These are phyloP conservation scores for Penicillium oxalicum DNA, from an alignment of 2,329 filamentous ascomycete species.

Conservation along the genomic window DNA sequence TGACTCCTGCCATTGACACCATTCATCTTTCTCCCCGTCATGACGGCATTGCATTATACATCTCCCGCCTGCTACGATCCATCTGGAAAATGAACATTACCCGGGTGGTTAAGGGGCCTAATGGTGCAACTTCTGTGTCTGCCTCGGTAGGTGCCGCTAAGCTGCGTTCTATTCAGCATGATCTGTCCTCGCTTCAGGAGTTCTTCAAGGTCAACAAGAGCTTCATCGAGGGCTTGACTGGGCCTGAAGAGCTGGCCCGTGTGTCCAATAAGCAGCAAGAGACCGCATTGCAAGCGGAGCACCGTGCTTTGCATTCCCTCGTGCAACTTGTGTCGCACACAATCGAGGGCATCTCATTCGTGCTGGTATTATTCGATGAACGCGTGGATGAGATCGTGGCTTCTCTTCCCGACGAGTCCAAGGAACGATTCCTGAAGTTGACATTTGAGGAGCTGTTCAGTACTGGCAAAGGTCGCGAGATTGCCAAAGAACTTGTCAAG, in stretches of 20 bases:
- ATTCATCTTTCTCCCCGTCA: constrained; percentile 85
- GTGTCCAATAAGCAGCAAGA: constrained; percentile 82
- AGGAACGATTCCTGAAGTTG: constrained; percentile 64
- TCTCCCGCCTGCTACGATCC: constrained; percentile 78
- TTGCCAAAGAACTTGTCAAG: constrained; percentile 92
- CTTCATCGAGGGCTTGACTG: constrained; percentile 90
- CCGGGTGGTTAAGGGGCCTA: constrained; percentile 47
- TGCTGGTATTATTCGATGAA: constrained; percentile 91
- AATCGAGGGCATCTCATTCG: constrained; percentile 93
- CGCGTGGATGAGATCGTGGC: constrained; percentile 80
- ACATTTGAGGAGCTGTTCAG: constrained; percentile 89
- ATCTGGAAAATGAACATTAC: constrained; percentile 82
- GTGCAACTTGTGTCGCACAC: constrained; percentile 82
- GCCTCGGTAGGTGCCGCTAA: constrained; percentile 64
- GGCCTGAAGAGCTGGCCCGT: constrained; percentile 74
- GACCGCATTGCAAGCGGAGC: constrained; percentile 85
- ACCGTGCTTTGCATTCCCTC: constrained; percentile 82
- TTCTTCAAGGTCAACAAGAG: constrained; percentile 84
- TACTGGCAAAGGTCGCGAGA: constrained; percentile 68
- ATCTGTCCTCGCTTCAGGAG: constrained; percentile 68
- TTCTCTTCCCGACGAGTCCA: constrained; percentile 64
- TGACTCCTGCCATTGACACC: constrained; percentile 66
- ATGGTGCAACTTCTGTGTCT: constrained; percentile 57
- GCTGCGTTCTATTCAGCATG: constrained; percentile 69
- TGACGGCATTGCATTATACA: constrained; percentile 79